These are phyloP conservation scores for Haplographium delicatum DNA, from an alignment of 495 filamentous ascomycete species.

Conservation along the genomic window DNA sequence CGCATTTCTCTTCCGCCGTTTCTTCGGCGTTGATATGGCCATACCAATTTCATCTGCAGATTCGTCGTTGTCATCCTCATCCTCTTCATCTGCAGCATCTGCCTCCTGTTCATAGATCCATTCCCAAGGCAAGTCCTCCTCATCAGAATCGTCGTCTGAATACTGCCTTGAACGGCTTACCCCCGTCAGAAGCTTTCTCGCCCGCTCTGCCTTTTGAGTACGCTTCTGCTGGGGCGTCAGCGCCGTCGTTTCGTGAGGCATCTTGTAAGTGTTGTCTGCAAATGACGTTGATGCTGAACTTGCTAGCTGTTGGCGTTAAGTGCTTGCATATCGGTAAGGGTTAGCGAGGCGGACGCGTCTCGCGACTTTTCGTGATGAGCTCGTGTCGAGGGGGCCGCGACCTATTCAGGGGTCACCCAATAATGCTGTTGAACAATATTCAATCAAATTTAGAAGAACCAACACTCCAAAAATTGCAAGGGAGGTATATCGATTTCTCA, in stretches of 20 bases:
- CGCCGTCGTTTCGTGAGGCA: slow-evolving; percentile 27
- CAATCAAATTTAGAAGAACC: no score
- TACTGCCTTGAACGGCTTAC: slow-evolving; percentile 64
- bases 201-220: slow-evolving; percentile 34
- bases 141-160: slow-evolving; percentile 77
- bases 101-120: slow-evolving; percentile 67
- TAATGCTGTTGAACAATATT: no score
- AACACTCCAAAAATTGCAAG: no score
- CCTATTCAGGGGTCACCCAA: no score
- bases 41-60: slow-evolving; percentile 2
- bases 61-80: slow-evolving; percentile 11
- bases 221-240: slow-evolving; percentile 10
- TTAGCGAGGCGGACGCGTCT: slow-evolving; percentile 1
- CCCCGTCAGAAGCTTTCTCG: slow-evolving; percentile 54
- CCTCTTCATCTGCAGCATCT: slow-evolving; percentile 21
- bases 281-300: not conserved
- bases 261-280: slow-evolving; percentile 4
- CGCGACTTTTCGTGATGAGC: slow-evolving; percentile 3
- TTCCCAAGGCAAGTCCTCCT: slow-evolving; percentile 78
- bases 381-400: no score
- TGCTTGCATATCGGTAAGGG: slow-evolving; percentile 3
- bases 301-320: not conserved
- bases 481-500: no score
- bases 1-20: slow-evolving; percentile 8
- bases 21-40: not conserved